These are phyloP conservation scores for Novymonas esmeraldas DNA, from an alignment of 208 protist genomes.

Conservation along the genomic window DNA sequence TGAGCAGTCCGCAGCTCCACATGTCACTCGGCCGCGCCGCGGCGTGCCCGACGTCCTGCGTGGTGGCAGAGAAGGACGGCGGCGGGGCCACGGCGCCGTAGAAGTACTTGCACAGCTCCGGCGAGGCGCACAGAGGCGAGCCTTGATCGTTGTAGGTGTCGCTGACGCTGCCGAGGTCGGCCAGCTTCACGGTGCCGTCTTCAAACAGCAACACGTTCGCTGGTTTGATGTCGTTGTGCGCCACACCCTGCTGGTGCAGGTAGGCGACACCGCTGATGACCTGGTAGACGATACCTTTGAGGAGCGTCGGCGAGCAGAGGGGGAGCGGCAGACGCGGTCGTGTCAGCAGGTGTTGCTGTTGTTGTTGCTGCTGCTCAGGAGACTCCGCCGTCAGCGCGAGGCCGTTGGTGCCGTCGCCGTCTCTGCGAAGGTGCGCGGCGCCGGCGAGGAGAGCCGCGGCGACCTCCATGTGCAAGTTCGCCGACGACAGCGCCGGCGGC, in stretches of 20 bases:
- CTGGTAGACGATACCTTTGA: conserved; percentile 80
- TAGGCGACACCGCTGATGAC: conserved; percentile 70
- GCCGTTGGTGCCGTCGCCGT: neutral
- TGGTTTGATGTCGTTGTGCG: conserved; percentile 89
- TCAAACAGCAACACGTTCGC: conserved; percentile 84
- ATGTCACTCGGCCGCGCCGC: conserved; percentile 62
- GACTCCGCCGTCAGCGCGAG: neutral
- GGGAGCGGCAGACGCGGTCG: conserved; percentile 22
- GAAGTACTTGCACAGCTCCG: conserved; percentile 83
- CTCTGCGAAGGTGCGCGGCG: neutral
- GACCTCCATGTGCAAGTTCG: neutral
- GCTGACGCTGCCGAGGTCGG: conserved; percentile 69
- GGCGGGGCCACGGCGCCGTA: conserved; percentile 42
- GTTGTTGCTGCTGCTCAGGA: neutral
- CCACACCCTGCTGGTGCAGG: conserved; percentile 74
- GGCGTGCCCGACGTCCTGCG: conserved; percentile 18
- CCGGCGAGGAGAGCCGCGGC: neutral
- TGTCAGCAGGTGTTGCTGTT: neutral
- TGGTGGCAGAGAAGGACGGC: conserved; percentile 20
- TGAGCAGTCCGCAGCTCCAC: conserved; percentile 78
- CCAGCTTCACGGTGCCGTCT: conserved; percentile 74
- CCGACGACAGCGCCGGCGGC: conserved; percentile 4
- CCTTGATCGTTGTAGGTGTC: conserved; percentile 69
- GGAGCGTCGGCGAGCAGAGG: conserved; percentile 57
- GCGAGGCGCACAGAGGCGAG: conserved; percentile 87